phyloP scores from a whole-genome alignment of 2,329 filamentous ascomycete species.

The Pseudogymnoascus verrucosus region DNA sequence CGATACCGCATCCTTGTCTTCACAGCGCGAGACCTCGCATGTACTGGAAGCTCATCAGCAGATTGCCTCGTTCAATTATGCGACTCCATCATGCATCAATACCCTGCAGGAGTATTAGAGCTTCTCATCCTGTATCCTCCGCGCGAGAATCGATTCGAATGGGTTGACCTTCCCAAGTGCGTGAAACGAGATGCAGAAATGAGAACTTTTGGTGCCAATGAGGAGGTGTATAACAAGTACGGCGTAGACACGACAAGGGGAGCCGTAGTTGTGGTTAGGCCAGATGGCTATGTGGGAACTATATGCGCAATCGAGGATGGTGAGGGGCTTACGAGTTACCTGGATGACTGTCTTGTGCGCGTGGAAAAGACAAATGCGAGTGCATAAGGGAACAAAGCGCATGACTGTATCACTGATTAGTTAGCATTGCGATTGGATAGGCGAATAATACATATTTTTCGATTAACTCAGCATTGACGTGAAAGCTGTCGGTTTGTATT shows the following conservation, averaged over 20 bases:
- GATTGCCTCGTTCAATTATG: slow-evolving; percentile 13
- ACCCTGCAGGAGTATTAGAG: slow-evolving; percentile 57
- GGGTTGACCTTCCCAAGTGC: slow-evolving; percentile 36
- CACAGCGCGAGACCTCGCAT: slow-evolving; percentile 14
- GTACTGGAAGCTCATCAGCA: slow-evolving; percentile 11
- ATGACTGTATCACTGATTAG: not conserved
- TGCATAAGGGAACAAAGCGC: not conserved
- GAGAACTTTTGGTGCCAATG: slow-evolving; percentile 41
- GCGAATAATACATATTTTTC: not conserved
- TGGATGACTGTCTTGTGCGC: slow-evolving; percentile 2
- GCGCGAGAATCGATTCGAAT: slow-evolving; percentile 12
- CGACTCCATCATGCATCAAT: slow-evolving; percentile 20
- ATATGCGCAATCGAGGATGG: slow-evolving; percentile 35
- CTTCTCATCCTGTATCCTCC: slow-evolving; percentile 47
- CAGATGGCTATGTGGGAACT: slow-evolving; percentile 64
- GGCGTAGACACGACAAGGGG: slow-evolving; percentile 54
- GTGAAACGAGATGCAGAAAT: slow-evolving; percentile 60
- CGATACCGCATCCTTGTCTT: slow-evolving; percentile 23
- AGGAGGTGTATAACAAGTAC: slow-evolving; percentile 55
- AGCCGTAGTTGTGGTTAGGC: slow-evolving; percentile 56
- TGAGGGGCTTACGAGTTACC: slow-evolving; percentile 14
- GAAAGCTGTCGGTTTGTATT: not conserved
- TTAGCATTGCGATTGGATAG: not conserved
- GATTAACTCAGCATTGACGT: not conserved
- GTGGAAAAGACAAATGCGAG: not conserved